phyloP scores from a whole-genome alignment of 2,329 filamentous ascomycete species.

The Colletotrichum somersetense region DNA sequence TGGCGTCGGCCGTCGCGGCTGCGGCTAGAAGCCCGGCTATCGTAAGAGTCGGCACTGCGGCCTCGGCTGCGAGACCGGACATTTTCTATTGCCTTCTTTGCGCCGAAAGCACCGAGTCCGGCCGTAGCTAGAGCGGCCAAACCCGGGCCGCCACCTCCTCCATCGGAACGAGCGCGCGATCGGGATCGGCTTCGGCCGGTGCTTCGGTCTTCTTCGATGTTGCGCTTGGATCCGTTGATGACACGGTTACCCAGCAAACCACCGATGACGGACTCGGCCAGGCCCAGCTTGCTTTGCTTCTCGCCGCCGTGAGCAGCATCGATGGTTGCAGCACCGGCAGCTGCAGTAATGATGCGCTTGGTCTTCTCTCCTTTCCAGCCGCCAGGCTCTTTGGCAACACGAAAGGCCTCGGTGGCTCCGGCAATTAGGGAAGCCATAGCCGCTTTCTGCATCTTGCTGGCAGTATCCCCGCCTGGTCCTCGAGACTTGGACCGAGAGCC shows the following conservation, averaged over 20 bases:
- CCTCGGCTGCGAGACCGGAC: conserved; percentile 69
- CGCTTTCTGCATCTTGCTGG: conserved; percentile 81
- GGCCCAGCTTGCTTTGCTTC: conserved; percentile 83
- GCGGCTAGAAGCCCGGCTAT: conserved; percentile 49
- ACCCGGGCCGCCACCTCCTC: conserved; percentile 59
- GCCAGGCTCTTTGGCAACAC: conserved; percentile 88
- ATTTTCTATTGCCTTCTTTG: conserved; percentile 68
- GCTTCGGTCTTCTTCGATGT: conserved; percentile 71
- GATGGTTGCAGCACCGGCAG: conserved; percentile 86
- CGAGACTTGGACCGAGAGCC: conserved; percentile 68
- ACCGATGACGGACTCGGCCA: conserved; percentile 88
- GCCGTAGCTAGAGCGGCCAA: conserved; percentile 75
- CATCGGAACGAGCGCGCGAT: conserved; percentile 71
- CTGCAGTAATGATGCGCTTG: conserved; percentile 90
- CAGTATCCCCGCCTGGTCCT: conserved; percentile 58
- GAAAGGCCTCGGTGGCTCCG: conserved; percentile 92
- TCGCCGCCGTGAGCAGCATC: conserved; percentile 80
- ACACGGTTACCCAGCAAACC: conserved; percentile 88
- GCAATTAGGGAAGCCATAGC: conserved; percentile 92
- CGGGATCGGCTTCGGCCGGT: conserved; percentile 77
- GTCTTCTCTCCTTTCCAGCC: conserved; percentile 93
- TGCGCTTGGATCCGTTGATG: conserved; percentile 81
- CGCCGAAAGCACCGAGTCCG: conserved; percentile 70
- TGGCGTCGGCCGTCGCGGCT: conserved; percentile 43
- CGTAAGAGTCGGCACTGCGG: conserved; percentile 61